Evolutionary conservation across 23 red algal genomes (phyloP).

Genomic region (Chondrus crispus): DNA sequence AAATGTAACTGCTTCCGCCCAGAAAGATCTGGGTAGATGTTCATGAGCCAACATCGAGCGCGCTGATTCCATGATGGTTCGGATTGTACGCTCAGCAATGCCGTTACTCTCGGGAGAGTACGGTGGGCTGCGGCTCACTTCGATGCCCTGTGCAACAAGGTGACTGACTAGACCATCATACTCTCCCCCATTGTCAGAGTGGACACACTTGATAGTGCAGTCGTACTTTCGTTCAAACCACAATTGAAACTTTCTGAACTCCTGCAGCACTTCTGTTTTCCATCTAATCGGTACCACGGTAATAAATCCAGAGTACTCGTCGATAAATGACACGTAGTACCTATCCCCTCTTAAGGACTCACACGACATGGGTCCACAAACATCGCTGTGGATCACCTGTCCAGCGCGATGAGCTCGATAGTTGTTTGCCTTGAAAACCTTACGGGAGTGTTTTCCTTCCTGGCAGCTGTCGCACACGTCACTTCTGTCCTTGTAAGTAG

Average conservation of each 20-base stretch:
- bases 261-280: not conserved
- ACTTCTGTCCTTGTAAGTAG: no score
- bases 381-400: not conserved
- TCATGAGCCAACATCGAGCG: not conserved
- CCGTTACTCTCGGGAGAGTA: slow-evolving; percentile 10
- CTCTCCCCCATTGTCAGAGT: not conserved
- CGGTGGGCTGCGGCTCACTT: not conserved
- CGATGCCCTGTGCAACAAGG: not conserved
- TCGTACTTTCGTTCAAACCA: not conserved
- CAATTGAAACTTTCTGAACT: not conserved
- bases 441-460: not conserved
- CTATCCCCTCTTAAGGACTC: not conserved
- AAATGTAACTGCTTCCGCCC: not conserved
- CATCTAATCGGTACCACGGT: not conserved
- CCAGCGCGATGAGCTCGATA: not conserved
- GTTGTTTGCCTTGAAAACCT: not conserved
- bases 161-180: not conserved
- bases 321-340: not conserved
- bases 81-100: not conserved
- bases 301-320: not conserved
- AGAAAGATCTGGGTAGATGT: not conserved
- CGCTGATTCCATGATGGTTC: not conserved
- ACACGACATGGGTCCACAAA: not conserved
- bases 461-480: not conserved
- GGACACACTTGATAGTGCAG: not conserved